Conservation (phyloP, 306 rosid genomes). For the Dicorynia guianensis region DNA sequence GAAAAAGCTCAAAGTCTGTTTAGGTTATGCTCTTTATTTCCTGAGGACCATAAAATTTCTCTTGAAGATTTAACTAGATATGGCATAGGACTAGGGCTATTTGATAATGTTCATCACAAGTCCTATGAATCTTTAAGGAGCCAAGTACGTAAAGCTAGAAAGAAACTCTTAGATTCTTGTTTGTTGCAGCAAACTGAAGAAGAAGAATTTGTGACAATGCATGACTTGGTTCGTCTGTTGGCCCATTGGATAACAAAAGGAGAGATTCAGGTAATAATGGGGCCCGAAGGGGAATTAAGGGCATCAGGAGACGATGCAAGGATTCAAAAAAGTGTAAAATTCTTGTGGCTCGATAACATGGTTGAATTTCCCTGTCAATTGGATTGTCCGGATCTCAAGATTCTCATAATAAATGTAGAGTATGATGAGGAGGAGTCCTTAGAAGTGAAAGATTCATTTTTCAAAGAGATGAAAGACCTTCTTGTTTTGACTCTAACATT, state of each 20-base stretch:
- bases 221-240: background rate
- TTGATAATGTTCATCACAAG: no score
- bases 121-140: rapidly evolving
- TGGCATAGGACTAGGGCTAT: background rate
- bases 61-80: background rate
- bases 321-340: background rate
- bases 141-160: background rate
- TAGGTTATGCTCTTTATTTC: background rate
- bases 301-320: background rate
- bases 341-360: background rate
- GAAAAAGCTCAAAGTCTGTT: background rate
- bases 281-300: no score
- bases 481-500: background rate
- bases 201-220: background rate
- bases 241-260: background rate
- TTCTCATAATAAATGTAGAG: background rate
- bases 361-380: background rate
- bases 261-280: background rate
- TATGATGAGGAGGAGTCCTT: background rate
- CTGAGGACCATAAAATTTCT: background rate
- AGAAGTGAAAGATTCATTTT: background rate
- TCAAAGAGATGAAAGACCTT: background rate
- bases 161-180: background rate
- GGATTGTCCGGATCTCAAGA: background rate
- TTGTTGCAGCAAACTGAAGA: rapidly evolving